These are phyloP conservation scores for Candida hungchunana DNA, from an alignment of 805 yeast genomes.

Conservation along the genomic window DNA sequence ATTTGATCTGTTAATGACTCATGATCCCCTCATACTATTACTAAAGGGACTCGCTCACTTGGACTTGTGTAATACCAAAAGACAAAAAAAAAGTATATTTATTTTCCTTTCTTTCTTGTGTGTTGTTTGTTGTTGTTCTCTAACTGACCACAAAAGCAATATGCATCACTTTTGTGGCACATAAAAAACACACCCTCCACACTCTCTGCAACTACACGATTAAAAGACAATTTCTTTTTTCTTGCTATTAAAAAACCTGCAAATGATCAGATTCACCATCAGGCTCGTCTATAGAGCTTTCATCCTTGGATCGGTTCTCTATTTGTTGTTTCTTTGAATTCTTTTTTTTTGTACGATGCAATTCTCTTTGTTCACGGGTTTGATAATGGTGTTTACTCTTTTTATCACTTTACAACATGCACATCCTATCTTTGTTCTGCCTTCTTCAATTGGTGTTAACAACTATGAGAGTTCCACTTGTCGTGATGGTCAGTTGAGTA, in stretches of 20 bases:
- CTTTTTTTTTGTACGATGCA: neutral
- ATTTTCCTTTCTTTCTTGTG: too few relatives aligned
- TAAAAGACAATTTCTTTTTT: too few relatives aligned
- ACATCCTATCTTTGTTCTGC: neutral
- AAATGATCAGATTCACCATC: constrained; percentile 13
- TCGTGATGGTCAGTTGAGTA: constrained; percentile 3
- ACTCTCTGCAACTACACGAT: neutral
- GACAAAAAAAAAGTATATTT: too few relatives aligned
- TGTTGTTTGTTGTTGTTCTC: too few relatives aligned
- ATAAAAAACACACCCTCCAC: neutral
- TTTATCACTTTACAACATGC: neutral
- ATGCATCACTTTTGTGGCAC: too few relatives aligned
- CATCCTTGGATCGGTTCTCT: constrained; percentile 5
- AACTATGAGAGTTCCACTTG: constrained; percentile 1
- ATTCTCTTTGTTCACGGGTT: neutral
- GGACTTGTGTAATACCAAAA: too few relatives aligned
- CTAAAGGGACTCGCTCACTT: too few relatives aligned
- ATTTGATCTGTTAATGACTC: too few relatives aligned
- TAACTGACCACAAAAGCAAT: too few relatives aligned
- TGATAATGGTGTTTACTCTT: neutral
- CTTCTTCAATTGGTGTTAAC: neutral
- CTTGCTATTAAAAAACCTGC: neutral
- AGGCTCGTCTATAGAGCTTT: constrained; percentile 7
- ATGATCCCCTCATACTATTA: too few relatives aligned
- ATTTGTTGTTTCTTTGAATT: constrained; percentile 7